Conservation (phyloP, 1,284 basidiomycete genomes). For the Tilletia setariae region DNA sequence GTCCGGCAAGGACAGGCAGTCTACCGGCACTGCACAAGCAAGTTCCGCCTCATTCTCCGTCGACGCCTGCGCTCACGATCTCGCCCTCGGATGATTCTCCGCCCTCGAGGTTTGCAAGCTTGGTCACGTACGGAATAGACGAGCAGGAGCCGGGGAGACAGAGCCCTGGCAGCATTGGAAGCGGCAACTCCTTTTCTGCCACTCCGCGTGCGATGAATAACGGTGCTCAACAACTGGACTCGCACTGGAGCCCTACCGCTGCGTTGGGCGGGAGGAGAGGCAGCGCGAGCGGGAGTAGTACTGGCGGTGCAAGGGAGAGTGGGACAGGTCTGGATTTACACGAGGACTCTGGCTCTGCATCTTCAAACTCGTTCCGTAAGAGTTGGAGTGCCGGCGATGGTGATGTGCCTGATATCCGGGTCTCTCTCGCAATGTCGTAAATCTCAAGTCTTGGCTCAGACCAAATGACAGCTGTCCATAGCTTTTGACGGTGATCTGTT, state of each 20-base stretch:
- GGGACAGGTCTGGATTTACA: no score
- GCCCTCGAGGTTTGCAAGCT: not conserved
- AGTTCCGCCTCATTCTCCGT: no score
- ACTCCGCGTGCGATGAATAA: not conserved
- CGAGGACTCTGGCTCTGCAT: not conserved
- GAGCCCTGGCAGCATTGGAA: not conserved
- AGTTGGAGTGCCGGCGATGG: conserved; percentile 2
- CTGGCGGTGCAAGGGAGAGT: not conserved
- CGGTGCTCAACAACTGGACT: not conserved
- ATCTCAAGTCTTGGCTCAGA: not conserved
- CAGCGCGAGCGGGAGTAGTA: not conserved
- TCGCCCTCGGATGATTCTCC: no score
- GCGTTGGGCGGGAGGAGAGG: not conserved
- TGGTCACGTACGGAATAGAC: not conserved
- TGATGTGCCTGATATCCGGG: conserved; percentile 3
- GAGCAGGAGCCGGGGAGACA: not conserved
- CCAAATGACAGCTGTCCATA: no score
- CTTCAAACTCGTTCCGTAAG: not conserved
- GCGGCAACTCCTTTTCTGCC: not conserved
- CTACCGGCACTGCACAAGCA: not conserved
- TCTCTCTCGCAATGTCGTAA: not conserved
- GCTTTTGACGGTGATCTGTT: no score
- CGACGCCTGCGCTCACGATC: no score
- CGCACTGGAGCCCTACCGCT: not conserved
- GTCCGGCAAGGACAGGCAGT: not conserved